Evolutionary conservation across 1,284 basidiomycete species (phyloP).

Genomic region (Mycena citricolor): DNA sequence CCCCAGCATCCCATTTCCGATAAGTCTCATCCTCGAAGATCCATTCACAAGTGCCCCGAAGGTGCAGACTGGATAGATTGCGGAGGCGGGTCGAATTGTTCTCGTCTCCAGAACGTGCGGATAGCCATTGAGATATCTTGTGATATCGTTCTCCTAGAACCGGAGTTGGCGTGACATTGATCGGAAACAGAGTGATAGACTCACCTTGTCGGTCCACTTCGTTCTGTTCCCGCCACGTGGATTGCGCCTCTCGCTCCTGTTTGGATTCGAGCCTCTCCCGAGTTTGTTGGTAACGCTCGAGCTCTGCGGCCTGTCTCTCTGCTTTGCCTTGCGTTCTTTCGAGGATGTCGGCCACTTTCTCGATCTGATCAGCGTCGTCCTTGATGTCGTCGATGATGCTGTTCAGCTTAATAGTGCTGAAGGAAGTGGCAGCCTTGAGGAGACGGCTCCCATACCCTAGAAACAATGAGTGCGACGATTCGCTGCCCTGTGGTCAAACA

Average conservation of each 20-base stretch:
- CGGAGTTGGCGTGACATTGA: not conserved
- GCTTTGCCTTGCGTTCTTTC: slow-evolving; percentile 13
- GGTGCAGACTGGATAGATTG: not conserved
- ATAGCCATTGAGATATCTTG: slow-evolving; percentile 11
- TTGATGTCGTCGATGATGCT: slow-evolving; percentile 21
- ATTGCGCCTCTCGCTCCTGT: slow-evolving; percentile 11
- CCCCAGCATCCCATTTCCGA: slow-evolving; percentile 6
- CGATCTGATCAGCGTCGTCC: slow-evolving; percentile 16
- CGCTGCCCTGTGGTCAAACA: not conserved
- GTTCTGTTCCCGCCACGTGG: slow-evolving; percentile 10
- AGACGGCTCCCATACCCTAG: slow-evolving; percentile 6
- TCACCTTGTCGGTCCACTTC: slow-evolving; percentile 16
- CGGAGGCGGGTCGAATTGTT: slow-evolving; percentile 8
- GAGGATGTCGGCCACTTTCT: slow-evolving; percentile 16
- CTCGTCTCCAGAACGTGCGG: slow-evolving; percentile 11
- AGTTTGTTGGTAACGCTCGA: slow-evolving; percentile 6
- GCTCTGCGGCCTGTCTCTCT: slow-evolving; percentile 13
- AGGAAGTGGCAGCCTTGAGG: slow-evolving; percentile 12
- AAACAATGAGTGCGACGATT: not conserved
- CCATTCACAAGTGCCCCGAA: slow-evolving; percentile 17
- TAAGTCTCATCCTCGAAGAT: slow-evolving; percentile 12
- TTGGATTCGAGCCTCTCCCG: slow-evolving; percentile 7
- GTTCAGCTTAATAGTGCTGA: slow-evolving; percentile 20
- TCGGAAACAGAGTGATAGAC: not conserved
- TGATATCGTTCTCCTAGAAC: slow-evolving; percentile 16